Percentiles rank a stretch among this genome's conserved stretches.
phyloP scores from a whole-genome alignment of 371 early-diverging fungal species.

The Circinella umbellata region DNA sequence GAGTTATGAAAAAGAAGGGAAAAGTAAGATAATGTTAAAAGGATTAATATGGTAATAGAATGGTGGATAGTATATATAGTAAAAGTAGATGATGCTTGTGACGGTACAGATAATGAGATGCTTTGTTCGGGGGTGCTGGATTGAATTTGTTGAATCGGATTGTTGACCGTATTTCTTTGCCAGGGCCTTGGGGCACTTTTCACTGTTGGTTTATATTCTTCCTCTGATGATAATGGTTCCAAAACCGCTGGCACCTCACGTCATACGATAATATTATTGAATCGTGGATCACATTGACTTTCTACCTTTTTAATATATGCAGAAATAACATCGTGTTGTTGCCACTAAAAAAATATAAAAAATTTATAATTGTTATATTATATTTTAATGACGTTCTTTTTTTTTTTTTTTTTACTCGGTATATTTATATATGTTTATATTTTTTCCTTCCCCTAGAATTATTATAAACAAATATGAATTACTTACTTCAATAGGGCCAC shows the following conservation, averaged over 20 bases:
- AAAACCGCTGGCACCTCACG: slow-evolving; percentile 13
- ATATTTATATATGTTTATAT: neutral
- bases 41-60: neutral
- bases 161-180: slow-evolving; percentile 11
- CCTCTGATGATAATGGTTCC: slow-evolving; percentile 7
- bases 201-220: slow-evolving; percentile 2
- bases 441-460: neutral
- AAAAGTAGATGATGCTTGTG: neutral
- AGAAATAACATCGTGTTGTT: slow-evolving; percentile 18
- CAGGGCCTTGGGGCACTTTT: slow-evolving; percentile 17
- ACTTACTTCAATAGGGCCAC: slow-evolving; percentile 51
- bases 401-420: no score
- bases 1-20: neutral
- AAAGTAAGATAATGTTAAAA: neutral
- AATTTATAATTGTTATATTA: no score
- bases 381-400: no score
- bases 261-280: slow-evolving; percentile 24
- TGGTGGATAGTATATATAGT: neutral
- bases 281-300: slow-evolving; percentile 23
- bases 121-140: neutral
- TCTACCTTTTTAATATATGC: slow-evolving; percentile 24
- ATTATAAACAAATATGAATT: neutral
- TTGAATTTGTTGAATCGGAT: slow-evolving; percentile 2
- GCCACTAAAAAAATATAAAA: slow-evolving; percentile 13
- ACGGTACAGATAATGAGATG: neutral